These are phyloP conservation scores for Seiridium unicorne DNA, from an alignment of 2,329 filamentous ascomycete species.

Conservation along the genomic window DNA sequence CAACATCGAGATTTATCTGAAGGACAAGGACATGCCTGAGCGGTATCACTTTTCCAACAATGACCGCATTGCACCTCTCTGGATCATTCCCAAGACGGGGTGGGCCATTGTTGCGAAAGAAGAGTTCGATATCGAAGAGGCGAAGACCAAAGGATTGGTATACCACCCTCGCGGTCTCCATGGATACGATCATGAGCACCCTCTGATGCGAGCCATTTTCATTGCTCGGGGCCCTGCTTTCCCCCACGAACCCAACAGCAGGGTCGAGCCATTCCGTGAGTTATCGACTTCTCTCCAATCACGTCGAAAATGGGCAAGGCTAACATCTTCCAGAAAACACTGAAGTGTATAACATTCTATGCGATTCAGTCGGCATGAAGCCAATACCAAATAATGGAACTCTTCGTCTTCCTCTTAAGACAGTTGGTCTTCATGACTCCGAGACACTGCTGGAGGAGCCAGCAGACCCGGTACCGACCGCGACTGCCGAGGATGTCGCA, in stretches of 20 bases:
- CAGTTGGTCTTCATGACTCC: slow-evolving; percentile 59
- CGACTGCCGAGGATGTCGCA: background rate
- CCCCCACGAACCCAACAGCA: slow-evolving; percentile 78
- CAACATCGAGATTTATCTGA: slow-evolving; percentile 83
- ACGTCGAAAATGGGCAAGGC: background rate
- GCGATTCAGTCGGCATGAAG: slow-evolving; percentile 75
- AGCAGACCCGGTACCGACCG: slow-evolving; percentile 44
- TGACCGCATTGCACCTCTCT: slow-evolving; percentile 86
- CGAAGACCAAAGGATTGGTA: slow-evolving; percentile 57
- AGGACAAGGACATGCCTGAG: slow-evolving; percentile 83
- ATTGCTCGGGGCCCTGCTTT: slow-evolving; percentile 90
- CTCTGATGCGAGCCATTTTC: slow-evolving; percentile 95
- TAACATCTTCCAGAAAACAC: slow-evolving; percentile 68
- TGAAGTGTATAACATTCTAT: slow-evolving; percentile 92
- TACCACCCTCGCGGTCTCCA: slow-evolving; percentile 87
- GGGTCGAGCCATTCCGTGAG: slow-evolving; percentile 80
- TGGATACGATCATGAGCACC: slow-evolving; percentile 92
- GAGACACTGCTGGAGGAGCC: slow-evolving; percentile 41
- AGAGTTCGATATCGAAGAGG: slow-evolving; percentile 74
- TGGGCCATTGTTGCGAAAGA: slow-evolving; percentile 85
- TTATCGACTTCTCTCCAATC: slow-evolving; percentile 17
- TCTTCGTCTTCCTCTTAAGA: slow-evolving; percentile 66
- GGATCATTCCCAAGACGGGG: slow-evolving; percentile 88
- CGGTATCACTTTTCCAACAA: slow-evolving; percentile 90
- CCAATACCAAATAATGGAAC: slow-evolving; percentile 87